Evolutionary conservation across 768 basidiomycete species (phyloP).

Genomic region (Lentinula boryana): DNA sequence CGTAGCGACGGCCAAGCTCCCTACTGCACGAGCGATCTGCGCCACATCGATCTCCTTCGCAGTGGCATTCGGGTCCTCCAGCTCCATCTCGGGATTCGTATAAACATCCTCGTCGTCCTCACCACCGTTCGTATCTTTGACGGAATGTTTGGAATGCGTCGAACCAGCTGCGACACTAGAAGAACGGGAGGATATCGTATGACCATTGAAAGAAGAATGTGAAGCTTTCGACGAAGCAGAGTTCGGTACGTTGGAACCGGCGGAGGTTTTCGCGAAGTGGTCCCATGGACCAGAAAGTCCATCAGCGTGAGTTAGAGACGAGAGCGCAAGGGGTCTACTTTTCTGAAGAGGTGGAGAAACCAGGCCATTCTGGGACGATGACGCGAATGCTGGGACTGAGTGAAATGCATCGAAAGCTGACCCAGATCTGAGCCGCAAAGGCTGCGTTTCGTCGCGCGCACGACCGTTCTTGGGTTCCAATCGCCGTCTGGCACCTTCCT

Average conservation of each 20-base stretch:
- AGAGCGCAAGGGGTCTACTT: conserved; percentile 7
- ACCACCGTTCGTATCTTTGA: background rate
- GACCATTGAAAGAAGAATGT: background rate
- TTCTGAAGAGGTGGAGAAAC: background rate
- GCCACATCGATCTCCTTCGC: conserved; percentile 2
- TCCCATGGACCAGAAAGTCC: background rate
- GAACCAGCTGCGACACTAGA: background rate
- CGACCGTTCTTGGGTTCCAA: conserved; percentile 49
- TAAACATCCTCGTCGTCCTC: conserved; percentile 2
- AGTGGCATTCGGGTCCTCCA: background rate
- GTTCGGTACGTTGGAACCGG: background rate
- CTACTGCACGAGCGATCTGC: conserved; percentile 26
- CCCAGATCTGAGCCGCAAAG: conserved; percentile 33
- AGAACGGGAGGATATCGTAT: background rate
- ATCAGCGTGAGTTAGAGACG: conserved; percentile 8
- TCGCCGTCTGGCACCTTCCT: conserved; percentile 44
- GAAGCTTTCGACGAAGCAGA: background rate
- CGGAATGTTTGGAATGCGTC: background rate
- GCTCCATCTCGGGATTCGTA: conserved; percentile 2
- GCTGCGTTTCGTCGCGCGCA: conserved; percentile 21
- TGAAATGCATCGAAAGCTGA: conserved; percentile 78
- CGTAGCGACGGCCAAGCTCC: conserved; percentile 36
- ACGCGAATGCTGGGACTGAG: conserved; percentile 26
- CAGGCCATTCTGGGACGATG: background rate
- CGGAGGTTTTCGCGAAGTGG: background rate